These are phyloP conservation scores for Stereum hirsutum DNA, from an alignment of 1,284 basidiomycete species.

Conservation along the genomic window DNA sequence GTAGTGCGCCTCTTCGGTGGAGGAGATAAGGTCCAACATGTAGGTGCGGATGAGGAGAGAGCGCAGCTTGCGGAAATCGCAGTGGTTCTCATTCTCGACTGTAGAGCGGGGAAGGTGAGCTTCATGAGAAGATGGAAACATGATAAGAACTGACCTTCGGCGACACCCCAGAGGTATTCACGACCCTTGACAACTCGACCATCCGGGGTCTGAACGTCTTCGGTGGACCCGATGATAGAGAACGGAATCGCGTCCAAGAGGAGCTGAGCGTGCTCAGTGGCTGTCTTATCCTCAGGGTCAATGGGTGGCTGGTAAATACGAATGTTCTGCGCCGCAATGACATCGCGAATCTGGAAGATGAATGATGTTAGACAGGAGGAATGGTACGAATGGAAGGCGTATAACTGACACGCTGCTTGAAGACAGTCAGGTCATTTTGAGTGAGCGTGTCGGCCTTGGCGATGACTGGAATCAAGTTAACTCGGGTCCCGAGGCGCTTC, in stretches of 20 bases:
- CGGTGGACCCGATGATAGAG: conserved; percentile 95
- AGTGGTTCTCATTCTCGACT: conserved; percentile 99
- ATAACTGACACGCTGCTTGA: conserved; percentile 83
- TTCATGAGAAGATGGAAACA: neutral
- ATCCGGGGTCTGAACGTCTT: conserved; percentile 88
- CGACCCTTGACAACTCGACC: conserved; percentile 94
- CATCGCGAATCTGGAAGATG: conserved; percentile 71
- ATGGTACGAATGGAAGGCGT: conserved; percentile 1
- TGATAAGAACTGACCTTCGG: conserved; percentile 60
- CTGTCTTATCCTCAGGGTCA: conserved; percentile 84
- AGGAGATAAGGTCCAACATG: conserved; percentile 97
- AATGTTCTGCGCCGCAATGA: conserved; percentile 87
- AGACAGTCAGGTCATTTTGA: conserved; percentile 82
- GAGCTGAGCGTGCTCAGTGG: conserved; percentile 83
- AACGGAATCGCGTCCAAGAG: conserved; percentile 92
- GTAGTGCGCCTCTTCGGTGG: conserved; percentile 95
- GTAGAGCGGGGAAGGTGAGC: conserved; percentile 5
- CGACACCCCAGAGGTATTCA: conserved; percentile 99
- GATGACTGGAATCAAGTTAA: conserved; percentile 96
- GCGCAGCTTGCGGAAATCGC: conserved; percentile 98
- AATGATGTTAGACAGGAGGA: conserved; percentile 4
- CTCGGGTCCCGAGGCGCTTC: conserved; percentile 93
- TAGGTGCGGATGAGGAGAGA: conserved; percentile 95
- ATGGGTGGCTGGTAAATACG: conserved; percentile 92
- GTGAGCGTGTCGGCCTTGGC: conserved; percentile 97